Evolutionary conservation across 2,329 filamentous ascomycete species (phyloP).

Genomic region (Ceratocystis papillata): DNA sequence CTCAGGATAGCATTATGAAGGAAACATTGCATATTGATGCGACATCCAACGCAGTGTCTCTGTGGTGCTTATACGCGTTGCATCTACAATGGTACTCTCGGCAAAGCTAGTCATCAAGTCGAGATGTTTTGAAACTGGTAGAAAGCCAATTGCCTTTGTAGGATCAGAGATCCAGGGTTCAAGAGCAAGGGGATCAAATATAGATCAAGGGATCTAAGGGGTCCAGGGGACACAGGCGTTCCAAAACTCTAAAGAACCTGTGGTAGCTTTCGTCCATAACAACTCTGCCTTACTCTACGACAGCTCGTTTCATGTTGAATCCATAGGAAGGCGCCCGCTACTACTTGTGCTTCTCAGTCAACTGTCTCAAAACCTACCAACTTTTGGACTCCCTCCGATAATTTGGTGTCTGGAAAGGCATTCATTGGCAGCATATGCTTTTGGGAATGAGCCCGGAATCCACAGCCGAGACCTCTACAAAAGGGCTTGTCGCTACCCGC

Average conservation of each 20-base stretch:
- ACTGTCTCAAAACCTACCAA: neutral
- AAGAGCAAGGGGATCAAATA: neutral
- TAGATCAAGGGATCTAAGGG: too few species aligned
- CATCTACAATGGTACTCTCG: neutral
- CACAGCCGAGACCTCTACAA: slow-evolving; percentile 5
- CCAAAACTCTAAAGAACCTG: neutral
- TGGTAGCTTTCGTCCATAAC: too few species aligned
- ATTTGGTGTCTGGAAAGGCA: neutral
- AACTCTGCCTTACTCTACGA: neutral
- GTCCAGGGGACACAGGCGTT: too few species aligned
- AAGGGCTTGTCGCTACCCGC: slow-evolving; percentile 1
- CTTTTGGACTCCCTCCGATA: neutral
- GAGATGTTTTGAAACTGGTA: neutral
- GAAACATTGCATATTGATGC: neutral
- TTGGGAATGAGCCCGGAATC: neutral
- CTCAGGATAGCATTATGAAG: neutral
- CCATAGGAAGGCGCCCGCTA: neutral
- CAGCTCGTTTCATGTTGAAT: too few species aligned
- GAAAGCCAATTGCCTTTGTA: neutral
- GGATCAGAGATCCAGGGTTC: neutral
- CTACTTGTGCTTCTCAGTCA: neutral
- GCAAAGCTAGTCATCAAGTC: neutral
- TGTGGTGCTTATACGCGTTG: neutral
- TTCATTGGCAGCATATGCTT: neutral
- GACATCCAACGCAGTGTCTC: neutral